Base-by-base conservation (phyloP, 768 basidiomycete genomes). In the Termitomyces sp. region DNA sequence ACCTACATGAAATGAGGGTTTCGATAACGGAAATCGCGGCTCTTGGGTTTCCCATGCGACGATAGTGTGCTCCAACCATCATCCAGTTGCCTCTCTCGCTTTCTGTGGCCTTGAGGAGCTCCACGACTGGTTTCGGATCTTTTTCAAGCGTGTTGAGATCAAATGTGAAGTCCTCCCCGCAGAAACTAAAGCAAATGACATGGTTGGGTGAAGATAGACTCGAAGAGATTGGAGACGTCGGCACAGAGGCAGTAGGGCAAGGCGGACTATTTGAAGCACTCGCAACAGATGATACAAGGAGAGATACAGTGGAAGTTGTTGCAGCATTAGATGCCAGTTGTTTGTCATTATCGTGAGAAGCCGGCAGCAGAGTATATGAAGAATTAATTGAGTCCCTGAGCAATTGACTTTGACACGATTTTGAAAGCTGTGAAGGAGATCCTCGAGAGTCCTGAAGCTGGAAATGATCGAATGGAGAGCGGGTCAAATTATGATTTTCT, bases 11-110 rank as follows among this genome's bases (percentile, higher is more conserved):
- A 33, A 83, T 64, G 73, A 85, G 75, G 23, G 71, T 67, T 21
- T 71, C 66, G 28, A 79, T 61, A 10, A 84, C 75, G 3, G 64
- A 63, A 31, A 78, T 67, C 1, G 82, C 82, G 40, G 77, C 75
- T 8, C 52, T 28, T n/a, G 74, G 63, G 51, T 79, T 75, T n/a
- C 78, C 76, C 26, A 61, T 71, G 23, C 80, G 71, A 48, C 83
- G 78, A 67, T 83, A 84, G 60, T 75, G 71, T 1, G 76, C 80
- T 6, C 70, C 82, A 17, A 81, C 78, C 12, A 77, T 69, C 74
- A 85, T 78, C 80, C 83, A 85, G 57, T 73, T 79, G 30, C 74
- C 79, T 49, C 77, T 72, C 59, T 80, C 81, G 45, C 75, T 75
- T 5, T 68, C 66, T 2, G 78, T 74, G 5, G 66, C 57, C 55